Evolutionary conservation across 2,329 filamentous ascomycete species (phyloP).

Genomic region (Akanthomyces lecanii): DNA sequence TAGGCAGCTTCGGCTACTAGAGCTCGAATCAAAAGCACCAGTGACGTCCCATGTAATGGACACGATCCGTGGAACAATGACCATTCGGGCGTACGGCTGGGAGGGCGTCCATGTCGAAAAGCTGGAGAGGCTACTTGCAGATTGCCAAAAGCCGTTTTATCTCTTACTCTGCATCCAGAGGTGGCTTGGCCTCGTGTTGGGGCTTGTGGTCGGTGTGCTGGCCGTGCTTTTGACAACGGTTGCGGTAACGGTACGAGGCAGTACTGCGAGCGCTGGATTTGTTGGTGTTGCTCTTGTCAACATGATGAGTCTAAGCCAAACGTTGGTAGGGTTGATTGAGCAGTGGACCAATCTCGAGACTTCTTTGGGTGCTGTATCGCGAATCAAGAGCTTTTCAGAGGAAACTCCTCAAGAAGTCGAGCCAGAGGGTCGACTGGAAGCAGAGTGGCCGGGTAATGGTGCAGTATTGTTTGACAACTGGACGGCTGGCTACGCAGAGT

Average conservation of each 20-base stretch:
- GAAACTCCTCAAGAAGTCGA: slow-evolving; percentile 3
- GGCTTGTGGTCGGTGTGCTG: slow-evolving; percentile 49
- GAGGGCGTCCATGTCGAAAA: slow-evolving; percentile 40
- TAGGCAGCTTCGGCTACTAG: slow-evolving; percentile 17
- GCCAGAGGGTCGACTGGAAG: background rate
- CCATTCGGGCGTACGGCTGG: slow-evolving; percentile 52
- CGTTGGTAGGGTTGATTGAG: background rate
- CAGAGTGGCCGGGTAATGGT: background rate
- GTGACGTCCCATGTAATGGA: slow-evolving; percentile 36
- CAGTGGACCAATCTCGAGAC: slow-evolving; percentile 14
- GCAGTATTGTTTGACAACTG: background rate
- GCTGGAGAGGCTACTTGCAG: slow-evolving; percentile 33
- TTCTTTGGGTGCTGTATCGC: slow-evolving; percentile 11
- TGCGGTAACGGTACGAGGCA: slow-evolving; percentile 27
- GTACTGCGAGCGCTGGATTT: slow-evolving; percentile 13
- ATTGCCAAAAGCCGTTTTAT: slow-evolving; percentile 13
- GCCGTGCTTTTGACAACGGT: slow-evolving; percentile 40
- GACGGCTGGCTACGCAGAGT: slow-evolving; percentile 4
- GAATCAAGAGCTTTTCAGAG: slow-evolving; percentile 11
- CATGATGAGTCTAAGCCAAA: slow-evolving; percentile 25
- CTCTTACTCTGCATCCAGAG: slow-evolving; percentile 11
- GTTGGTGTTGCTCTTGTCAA: slow-evolving; percentile 21
- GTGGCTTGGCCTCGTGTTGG: slow-evolving; percentile 44
- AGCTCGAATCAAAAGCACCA: slow-evolving; percentile 31
- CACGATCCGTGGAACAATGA: slow-evolving; percentile 39